Base-by-base conservation (phyloP, 2,329 filamentous ascomycete species). In the Aspergillus sp. region DNA sequence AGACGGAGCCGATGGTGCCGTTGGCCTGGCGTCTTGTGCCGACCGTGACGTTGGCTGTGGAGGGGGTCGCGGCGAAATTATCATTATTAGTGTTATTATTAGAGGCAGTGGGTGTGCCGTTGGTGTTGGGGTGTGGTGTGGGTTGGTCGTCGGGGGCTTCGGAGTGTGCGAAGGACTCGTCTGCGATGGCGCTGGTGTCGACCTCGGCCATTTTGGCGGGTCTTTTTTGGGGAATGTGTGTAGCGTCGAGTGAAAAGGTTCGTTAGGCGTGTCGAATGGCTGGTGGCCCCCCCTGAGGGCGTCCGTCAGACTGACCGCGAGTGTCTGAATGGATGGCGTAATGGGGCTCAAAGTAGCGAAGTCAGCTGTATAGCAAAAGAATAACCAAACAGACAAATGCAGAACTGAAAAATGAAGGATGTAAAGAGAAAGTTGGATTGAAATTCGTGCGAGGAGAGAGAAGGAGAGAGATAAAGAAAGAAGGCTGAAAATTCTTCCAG, bases 1-100 rank as follows among this genome's bases (percentile, higher is more conserved):
- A 84, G 19, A 84, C 81, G 0, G 81, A 83, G 4, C 80, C 82
- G 44, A 84, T 81, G 46, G 79, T 83, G 47, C 81, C 81, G 60
- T 82, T 83, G 23, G 80, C 78, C 65, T 83, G 82, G 55, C 79
- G 79, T 52, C 81, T 71, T 38, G 77, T 81, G 44, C 72, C 72
- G 37, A 74, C 70, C 42, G 72, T 68, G 48, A 64, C 61, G 53
- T 62, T 67, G 49, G 56, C 65, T 27, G 69, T 71, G 46, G 56
- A 56, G 51, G 64, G 66, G 46, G 69, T 65, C 10, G 25, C 25
- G 9, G 25, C 25, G 10, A 10, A 12, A 30, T 30, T 30, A 30
- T 30, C 25, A 30, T 30, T 30, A 30, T 30, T 30, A 5, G 25
- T 12, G 25, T 30, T 30, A 30, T 30, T 30, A 30, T 30, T 30